Percentiles rank a stretch among this genome's conserved stretches.
Conservation (phyloP, 495 filamentous ascomycete genomes). For the Penicillium egyptiacum region DNA sequence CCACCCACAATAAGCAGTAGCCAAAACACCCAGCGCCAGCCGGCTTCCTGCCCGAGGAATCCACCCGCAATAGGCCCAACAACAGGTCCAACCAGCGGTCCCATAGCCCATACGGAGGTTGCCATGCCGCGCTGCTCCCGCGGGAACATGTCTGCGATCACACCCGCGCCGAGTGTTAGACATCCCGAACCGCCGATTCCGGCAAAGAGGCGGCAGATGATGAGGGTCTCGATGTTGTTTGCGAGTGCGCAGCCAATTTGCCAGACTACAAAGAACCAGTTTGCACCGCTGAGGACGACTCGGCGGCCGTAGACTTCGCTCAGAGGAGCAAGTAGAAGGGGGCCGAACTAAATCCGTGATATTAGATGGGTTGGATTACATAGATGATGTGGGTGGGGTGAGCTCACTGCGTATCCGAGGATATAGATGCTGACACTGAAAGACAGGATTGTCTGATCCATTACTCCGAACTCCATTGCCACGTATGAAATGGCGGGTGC, state of each 20-base stretch:
- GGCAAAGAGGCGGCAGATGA: conserved; percentile 53
- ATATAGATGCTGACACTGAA: conserved; percentile 58
- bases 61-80: conserved; percentile 52
- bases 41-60: conserved; percentile 48
- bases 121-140: conserved; percentile 50
- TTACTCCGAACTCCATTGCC: conserved; percentile 59
- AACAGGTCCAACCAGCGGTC: conserved; percentile 48
- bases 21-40: conserved; percentile 60
- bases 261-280: conserved; percentile 53
- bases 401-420: conserved; percentile 57
- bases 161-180: conserved; percentile 54
- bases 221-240: conserved; percentile 46
- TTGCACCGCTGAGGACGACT: conserved; percentile 48
- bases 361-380: background rate
- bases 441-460: conserved; percentile 46
- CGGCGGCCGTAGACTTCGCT: conserved; percentile 60
- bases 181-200: conserved; percentile 50
- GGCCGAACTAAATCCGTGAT: conserved; percentile 30
- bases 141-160: conserved; percentile 54
- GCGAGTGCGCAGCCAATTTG: conserved; percentile 52
- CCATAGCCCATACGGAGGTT: conserved; percentile 27
- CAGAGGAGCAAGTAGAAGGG: conserved; percentile 45
- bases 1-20: conserved; percentile 51
- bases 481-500: conserved; percentile 61
- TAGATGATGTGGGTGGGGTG: background rate